A percentile compares a stretch with the other conserved stretches of the same genome.
Evolutionary conservation across 2,329 filamentous ascomycete species (phyloP).

Genomic region (Aspergillus vadensis): DNA sequence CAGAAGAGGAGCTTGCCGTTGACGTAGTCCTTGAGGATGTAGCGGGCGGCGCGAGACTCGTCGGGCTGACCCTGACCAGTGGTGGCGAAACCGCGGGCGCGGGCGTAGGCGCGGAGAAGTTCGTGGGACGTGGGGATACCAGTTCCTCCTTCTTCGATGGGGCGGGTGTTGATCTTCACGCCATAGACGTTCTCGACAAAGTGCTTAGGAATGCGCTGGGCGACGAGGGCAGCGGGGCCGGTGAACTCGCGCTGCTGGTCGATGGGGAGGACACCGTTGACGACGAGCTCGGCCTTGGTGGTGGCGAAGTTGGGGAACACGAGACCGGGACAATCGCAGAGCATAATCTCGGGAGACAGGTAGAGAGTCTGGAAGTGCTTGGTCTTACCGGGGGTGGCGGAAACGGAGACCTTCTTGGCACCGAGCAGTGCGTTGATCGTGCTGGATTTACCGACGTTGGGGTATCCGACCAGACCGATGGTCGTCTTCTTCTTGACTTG

Average conservation of each 20-base stretch:
- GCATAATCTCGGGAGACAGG: constrained; percentile 81
- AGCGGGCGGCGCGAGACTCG: constrained; percentile 85
- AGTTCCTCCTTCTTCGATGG: constrained; percentile 88
- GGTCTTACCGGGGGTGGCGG: constrained; percentile 94
- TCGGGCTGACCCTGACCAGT: constrained; percentile 88
- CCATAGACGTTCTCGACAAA: constrained; percentile 95
- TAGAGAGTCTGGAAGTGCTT: constrained; percentile 99
- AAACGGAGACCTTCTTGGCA: constrained; percentile 97
- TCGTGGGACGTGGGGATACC: constrained; percentile 83
- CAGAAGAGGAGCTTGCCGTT: constrained; percentile 93
- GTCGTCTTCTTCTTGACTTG: constrained; percentile 67
- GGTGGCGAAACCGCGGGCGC: constrained; percentile 86
- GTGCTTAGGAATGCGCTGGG: constrained; percentile 78
- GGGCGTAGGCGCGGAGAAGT: constrained; percentile 80
- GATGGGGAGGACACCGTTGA: constrained; percentile 91
- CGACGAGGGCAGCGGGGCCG: constrained; percentile 80
- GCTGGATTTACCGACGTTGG: constrained; percentile 98
- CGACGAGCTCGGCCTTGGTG: constrained; percentile 94
- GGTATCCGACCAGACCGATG: constrained; percentile 94
- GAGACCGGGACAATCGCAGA: constrained; percentile 97
- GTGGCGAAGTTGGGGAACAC: constrained; percentile 98
- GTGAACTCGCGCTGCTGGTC: constrained; percentile 93
- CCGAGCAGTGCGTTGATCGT: constrained; percentile 99
- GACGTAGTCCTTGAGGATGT: constrained; percentile 95
- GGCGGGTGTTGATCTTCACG: constrained; percentile 79